Evolutionary conservation across 192 early-diverging fungal species (phyloP).

Genomic region (Linnemannia exigua): DNA sequence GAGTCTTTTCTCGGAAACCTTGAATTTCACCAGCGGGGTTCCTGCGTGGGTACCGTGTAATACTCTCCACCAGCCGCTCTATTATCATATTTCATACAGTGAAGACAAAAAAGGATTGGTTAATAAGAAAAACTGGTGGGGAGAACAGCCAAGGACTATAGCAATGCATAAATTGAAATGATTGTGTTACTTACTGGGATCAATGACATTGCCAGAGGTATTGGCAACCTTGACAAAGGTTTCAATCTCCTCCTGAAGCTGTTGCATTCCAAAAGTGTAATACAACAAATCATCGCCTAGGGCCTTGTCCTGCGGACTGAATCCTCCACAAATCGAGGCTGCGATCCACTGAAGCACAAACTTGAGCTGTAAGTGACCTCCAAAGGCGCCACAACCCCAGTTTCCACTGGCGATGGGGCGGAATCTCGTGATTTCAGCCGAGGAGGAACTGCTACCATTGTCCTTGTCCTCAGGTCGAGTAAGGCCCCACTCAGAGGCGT

Average conservation of each 20-base stretch:
- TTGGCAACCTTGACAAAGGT: slow-evolving; percentile 30
- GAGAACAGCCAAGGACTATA: no score
- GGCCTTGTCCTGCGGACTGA: not conserved
- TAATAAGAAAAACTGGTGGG: no score
- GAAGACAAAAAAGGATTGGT: no score
- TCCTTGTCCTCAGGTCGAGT: not conserved
- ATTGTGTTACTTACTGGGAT: slow-evolving; percentile 29
- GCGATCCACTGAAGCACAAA: slow-evolving; percentile 56
- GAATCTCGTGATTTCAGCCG: not conserved
- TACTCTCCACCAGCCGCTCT: slow-evolving; percentile 41
- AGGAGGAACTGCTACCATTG: not conserved
- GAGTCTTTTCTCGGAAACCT: slow-evolving; percentile 39
- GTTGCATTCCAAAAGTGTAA: slow-evolving; percentile 50
- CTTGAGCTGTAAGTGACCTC: slow-evolving; percentile 52
- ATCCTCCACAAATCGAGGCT: slow-evolving; percentile 36
- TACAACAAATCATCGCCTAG: slow-evolving; percentile 33
- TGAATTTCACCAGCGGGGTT: slow-evolving; percentile 36
- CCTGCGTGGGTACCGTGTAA: slow-evolving; percentile 43
- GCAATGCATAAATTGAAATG: not conserved
- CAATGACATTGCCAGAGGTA: slow-evolving; percentile 9
- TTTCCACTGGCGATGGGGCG: slow-evolving; percentile 54
- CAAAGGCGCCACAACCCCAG: slow-evolving; percentile 60
- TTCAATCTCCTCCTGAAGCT: slow-evolving; percentile 36
- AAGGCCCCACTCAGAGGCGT: slow-evolving; percentile 49
- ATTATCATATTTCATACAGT: not conserved